phyloP scores from a whole-genome alignment of 345 rosid species.

The Abelmoschus esculentus region DNA sequence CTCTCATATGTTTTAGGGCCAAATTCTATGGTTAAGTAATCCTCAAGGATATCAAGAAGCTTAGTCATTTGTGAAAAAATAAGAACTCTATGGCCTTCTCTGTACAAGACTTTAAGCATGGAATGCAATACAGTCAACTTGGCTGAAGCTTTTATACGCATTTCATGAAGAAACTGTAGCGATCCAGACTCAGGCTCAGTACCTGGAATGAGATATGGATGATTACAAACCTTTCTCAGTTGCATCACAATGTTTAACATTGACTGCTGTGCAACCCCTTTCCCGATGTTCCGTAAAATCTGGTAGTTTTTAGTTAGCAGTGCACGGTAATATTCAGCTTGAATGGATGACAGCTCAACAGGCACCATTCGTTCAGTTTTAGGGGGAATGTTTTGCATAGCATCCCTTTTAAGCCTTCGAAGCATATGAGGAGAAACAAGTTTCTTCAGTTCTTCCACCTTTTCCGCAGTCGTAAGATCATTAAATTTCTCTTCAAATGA shows the following conservation, averaged over 20 bases:
- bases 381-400: conserved; percentile 99
- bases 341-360: conserved; percentile 94
- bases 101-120: conserved; percentile 75
- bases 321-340: conserved; percentile 98
- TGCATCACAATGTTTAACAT: conserved; percentile 99
- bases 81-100: conserved; percentile 96
- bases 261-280: conserved; percentile 95
- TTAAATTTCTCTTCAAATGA: conserved; percentile 93
- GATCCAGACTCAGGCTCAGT: conserved; percentile 99
- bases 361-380: conserved; percentile 98
- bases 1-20: conserved; percentile 98
- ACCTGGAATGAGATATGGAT: conserved; percentile 97
- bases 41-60: conserved; percentile 98
- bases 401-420: conserved; percentile 98
- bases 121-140: conserved; percentile 92
- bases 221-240: conserved; percentile 97
- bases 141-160: conserved; percentile 99
- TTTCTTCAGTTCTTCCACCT: conserved; percentile 97
- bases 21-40: conserved; percentile 85
- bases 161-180: conserved; percentile 91
- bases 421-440: conserved; percentile 99
- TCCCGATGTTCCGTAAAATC: conserved; percentile 87
- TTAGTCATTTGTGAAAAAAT: conserved; percentile 99
- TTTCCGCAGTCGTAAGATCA: conserved; percentile 88
- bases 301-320: conserved; percentile 99